Conservation (phyloP, 1,284 basidiomycete genomes). For the Rhodotorula sp. region DNA sequence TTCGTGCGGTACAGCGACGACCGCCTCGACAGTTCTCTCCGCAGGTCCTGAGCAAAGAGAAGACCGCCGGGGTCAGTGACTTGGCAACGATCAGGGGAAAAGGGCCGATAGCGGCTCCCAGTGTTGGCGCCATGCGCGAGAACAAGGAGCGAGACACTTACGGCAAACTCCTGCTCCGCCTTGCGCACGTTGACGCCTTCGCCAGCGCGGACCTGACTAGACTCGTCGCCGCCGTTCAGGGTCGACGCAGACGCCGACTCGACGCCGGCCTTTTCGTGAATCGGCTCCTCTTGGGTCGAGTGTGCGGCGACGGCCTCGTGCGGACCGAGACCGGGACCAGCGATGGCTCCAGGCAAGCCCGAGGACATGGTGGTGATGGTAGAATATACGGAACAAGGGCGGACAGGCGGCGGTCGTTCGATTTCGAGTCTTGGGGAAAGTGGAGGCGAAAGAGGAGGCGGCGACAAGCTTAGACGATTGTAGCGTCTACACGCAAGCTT, state of each 20-base stretch:
- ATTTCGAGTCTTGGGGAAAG: no score
- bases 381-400: no score
- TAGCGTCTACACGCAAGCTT: no score
- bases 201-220: neutral
- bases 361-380: neutral
- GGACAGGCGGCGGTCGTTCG: no score
- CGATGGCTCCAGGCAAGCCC: neutral
- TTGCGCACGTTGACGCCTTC: neutral
- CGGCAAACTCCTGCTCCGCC: neutral
- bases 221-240: neutral
- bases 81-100: neutral
- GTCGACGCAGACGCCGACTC: slow-evolving; percentile 1
- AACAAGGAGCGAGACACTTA: neutral
- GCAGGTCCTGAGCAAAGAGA: slow-evolving; percentile 13
- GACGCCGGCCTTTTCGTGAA: neutral
- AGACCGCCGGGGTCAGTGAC: slow-evolving; percentile 29
- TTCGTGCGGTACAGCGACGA: slow-evolving; percentile 31
- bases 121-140: no score
- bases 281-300: neutral
- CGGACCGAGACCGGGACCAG: neutral
- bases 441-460: no score
- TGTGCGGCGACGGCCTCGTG: neutral
- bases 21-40: slow-evolving; percentile 21
- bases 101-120: neutral
- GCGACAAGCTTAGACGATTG: no score